Conservation (phyloP, 768 basidiomycete genomes). For the Guyanaporus albipodus region DNA sequence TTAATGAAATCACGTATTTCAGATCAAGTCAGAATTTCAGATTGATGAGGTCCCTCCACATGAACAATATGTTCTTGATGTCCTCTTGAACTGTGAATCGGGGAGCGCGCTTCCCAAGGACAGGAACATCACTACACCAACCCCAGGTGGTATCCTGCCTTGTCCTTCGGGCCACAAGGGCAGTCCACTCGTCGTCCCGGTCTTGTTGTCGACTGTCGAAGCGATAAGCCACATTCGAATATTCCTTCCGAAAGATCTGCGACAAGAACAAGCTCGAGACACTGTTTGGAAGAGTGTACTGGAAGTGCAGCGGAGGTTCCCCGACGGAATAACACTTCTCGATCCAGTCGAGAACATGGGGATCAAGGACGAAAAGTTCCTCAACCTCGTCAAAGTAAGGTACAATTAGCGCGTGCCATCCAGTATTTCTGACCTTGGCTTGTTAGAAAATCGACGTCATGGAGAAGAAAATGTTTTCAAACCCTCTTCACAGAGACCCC, state of each 20-base stretch:
- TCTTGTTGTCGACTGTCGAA: constrained; percentile 82
- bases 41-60: constrained; percentile 74
- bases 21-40: constrained; percentile 65
- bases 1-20: neutral
- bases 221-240: constrained; percentile 84
- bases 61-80: constrained; percentile 90
- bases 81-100: constrained; percentile 75
- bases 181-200: constrained; percentile 80
- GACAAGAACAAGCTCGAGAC: constrained; percentile 69
- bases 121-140: constrained; percentile 47
- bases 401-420: neutral
- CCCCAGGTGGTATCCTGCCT: constrained; percentile 71
- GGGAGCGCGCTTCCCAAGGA: constrained; percentile 61
- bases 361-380: constrained; percentile 93
- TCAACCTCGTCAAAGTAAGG: constrained; percentile 73
- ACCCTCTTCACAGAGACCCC: constrained; percentile 74
- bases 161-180: constrained; percentile 72
- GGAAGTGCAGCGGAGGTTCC: constrained; percentile 89
- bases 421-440: neutral
- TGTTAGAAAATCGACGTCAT: constrained; percentile 84
- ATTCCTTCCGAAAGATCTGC: constrained; percentile 85
- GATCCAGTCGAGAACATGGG: constrained; percentile 95
- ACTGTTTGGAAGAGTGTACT: constrained; percentile 86
- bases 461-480: constrained; percentile 81
- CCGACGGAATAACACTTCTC: constrained; percentile 78